Base-by-base conservation (phyloP, 345 rosid species). In the Gossypium raimondii region DNA sequence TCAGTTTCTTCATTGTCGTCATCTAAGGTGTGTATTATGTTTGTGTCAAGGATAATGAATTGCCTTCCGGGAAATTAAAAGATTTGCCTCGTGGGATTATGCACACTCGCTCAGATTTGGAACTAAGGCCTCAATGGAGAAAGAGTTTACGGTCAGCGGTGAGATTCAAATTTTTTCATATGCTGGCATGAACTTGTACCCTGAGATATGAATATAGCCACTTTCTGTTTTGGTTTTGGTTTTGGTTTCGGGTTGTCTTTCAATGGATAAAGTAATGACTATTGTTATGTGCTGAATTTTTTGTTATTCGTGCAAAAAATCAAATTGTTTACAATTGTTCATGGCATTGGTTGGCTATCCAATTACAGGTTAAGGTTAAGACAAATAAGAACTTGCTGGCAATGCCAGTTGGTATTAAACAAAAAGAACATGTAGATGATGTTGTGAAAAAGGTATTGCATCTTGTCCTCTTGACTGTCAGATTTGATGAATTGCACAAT, bases 81-180 rank as follows among this genome's bases (percentile, higher is more conserved):
- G 77, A 81, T 69, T 86, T 96, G 73, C 98, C 99, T 1, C 85
- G 18, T 70, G 98, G 97, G 58, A 90, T 96, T 24, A 70, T 89
- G 73, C 92, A 77, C 22, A 72, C 92, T 73, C 85, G 77, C 69
- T 92, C 98, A 65, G 97, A 96, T 86, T 88, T 96, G 82, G 97
- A 92, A 87, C 77, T 89, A 61, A 90, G 83, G 89, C 97, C 97
- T 64, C 87, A 93, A 53, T 96, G 99, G 98, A 89, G 93, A 25
- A 79, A 87, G 41, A 84, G 82, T 81, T 78, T 83, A 44, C 89
- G 88, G 57, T 87, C 89, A 70, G 88, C 87, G 97, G 98, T 91
- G 82, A 73, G 85, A 47, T 82, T 80, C 67, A 0, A 6, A 73
- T 72, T 47, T 64, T 43, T 8, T 59, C 11, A 41, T 55, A 22